Evolutionary conservation across 2,329 filamentous ascomycete genomes (phyloP), one percentile per base, ranked within the genome.

Genomic region (Chrysoporthe cubensis): DNA sequence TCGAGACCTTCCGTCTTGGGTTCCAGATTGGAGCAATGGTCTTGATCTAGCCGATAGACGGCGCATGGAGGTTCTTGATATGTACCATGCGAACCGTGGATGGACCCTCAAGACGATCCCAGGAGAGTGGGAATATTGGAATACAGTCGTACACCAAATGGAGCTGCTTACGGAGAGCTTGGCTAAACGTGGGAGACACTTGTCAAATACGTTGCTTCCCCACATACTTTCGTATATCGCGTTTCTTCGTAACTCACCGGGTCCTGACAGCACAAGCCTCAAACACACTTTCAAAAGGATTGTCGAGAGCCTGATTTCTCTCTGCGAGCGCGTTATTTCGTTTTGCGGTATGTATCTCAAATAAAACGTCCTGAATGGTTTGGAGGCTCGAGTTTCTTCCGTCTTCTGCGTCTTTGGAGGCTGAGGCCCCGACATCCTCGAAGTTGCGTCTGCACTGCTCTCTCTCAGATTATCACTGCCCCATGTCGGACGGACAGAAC

Each of bases 21-120:
- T 68, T 14, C 66, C 63, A 11, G 66, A 68, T 26, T 66, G 62
- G 66, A 66, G 62, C 5, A 62, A 57, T 13, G 50, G 46, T 18
- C 16, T 66, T 5, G 62, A 62, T 21, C 18, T 6, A 4, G 62
- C 48, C 13, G 66, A 65, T 34, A 68, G 26, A 34, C 62, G 62
- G 2, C 66, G 66, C 3, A 58, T 62, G 62, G 46, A 9, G 13
- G 3, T n/a, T 14, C 14, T 57, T 18, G 37, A 54, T 11, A 14
- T n/a, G 1, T 21, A 43, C 14, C 5, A 62, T 1, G n/a, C 7
- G 16, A 62, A 65, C 9, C 1, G 13, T 14, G 21, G 16, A 5
- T 65, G 62, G 62, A n/a, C 1, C 13, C 58, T 68, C 6, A 9
- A 16, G 9, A 1, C 62, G 1, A 40, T 68, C 11, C 2, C 44